A percentile compares a stretch with the other conserved stretches of the same genome.
Conservation (phyloP, 345 rosid genomes). For the Populus nigra region DNA sequence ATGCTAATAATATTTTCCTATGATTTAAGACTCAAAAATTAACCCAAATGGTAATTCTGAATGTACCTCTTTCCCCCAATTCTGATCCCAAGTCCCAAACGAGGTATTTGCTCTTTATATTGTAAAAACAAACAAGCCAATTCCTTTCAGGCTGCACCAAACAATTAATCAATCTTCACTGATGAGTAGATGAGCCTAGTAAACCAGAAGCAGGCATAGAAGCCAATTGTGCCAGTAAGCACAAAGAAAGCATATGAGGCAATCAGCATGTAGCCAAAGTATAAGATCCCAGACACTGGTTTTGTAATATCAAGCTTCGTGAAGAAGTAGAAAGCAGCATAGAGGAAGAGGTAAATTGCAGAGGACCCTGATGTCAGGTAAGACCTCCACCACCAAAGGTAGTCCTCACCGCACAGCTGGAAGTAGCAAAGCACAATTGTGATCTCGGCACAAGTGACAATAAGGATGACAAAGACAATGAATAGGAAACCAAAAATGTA, state of each 20-base stretch:
- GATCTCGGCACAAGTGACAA: conserved; percentile 88
- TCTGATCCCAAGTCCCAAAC: conserved; percentile 5
- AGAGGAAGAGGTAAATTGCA: conserved; percentile 81
- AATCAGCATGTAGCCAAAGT: conserved; percentile 88
- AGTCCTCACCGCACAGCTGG: conserved; percentile 93
- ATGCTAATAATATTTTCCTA: conserved; percentile 26
- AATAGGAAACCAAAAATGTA: conserved; percentile 92
- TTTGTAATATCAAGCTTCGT: conserved; percentile 89
- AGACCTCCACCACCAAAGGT: conserved; percentile 98
- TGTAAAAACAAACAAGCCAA: background rate
- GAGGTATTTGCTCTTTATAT: background rate
- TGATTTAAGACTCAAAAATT: conserved; percentile 24
- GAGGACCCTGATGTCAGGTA: conserved; percentile 88
- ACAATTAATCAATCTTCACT: conserved; percentile 60
- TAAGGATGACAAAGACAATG: conserved; percentile 70
- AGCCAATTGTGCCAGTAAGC: conserved; percentile 76
- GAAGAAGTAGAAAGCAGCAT: conserved; percentile 83
- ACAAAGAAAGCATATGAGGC: conserved; percentile 77
- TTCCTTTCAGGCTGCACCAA: background rate
- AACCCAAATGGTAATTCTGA: conserved; percentile 5
- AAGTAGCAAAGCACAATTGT: conserved; percentile 88
- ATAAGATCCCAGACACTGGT: conserved; percentile 66
- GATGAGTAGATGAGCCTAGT: conserved; percentile 87
- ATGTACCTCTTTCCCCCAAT: background rate
- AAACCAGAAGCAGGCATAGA: conserved; percentile 91